Evolutionary conservation across 2,329 filamentous ascomycete species (phyloP).

Genomic region (Lithohypha guttulata): DNA sequence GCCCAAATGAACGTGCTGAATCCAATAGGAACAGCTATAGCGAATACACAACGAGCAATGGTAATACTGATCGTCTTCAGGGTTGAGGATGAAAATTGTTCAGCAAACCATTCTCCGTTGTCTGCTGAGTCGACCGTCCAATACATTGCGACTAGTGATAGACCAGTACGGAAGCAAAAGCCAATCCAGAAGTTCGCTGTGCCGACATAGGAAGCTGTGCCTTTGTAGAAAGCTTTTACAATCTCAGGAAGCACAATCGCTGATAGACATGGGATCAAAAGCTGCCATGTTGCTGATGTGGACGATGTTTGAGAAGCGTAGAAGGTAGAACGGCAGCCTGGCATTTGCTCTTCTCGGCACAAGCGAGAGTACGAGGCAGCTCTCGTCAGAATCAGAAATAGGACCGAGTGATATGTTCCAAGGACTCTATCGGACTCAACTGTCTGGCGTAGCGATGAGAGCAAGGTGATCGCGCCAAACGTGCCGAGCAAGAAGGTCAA

Average conservation of each 20-base stretch:
- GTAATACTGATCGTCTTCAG: conserved; percentile 67
- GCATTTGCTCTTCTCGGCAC: conserved; percentile 97
- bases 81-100: conserved; percentile 44
- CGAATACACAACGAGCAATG: conserved; percentile 69
- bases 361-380: conserved; percentile 79
- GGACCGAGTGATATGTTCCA: conserved; percentile 71
- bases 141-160: conserved; percentile 67
- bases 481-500: conserved; percentile 82
- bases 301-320: conserved; percentile 87
- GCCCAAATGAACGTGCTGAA: conserved; percentile 78
- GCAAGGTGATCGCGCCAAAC: conserved; percentile 65
- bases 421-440: conserved; percentile 58
- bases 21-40: conserved; percentile 70
- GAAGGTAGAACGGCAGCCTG: conserved; percentile 88
- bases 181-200: conserved; percentile 71
- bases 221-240: conserved; percentile 66
- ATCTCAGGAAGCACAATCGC: conserved; percentile 59
- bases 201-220: conserved; percentile 80
- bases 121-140: conserved; percentile 87
- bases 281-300: conserved; percentile 78
- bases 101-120: conserved; percentile 67
- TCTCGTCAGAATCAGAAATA: conserved; percentile 70
- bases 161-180: conserved; percentile 62
- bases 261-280: conserved; percentile 60
- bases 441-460: conserved; percentile 65